Conservation (phyloP, 2,329 filamentous ascomycete genomes). For the Lasiodiplodia gonubiensis region DNA sequence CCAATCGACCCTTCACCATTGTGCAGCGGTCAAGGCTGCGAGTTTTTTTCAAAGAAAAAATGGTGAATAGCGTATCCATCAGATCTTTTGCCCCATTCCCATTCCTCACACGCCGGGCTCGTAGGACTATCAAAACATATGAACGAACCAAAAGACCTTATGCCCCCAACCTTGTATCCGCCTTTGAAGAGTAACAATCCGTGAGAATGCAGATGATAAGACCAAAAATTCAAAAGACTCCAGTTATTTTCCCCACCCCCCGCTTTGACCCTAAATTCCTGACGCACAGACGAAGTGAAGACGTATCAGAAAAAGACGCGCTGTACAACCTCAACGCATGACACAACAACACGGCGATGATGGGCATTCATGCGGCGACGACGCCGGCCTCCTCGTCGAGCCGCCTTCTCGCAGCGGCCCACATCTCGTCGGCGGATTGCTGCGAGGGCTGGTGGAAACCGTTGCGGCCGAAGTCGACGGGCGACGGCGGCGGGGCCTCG, state of each 20-base stretch:
- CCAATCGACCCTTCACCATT: background rate
- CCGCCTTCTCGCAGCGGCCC: constrained; percentile 7
- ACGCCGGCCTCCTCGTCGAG: constrained; percentile 19
- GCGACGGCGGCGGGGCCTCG: constrained; percentile 48
- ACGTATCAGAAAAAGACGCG: background rate
- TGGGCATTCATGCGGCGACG: background rate
- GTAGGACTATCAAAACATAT: background rate
- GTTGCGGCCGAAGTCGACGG: constrained; percentile 49
- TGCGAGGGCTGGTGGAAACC: constrained; percentile 10
- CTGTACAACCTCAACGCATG: constrained; percentile 1
- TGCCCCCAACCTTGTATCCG: background rate
- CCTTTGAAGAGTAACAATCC: constrained; percentile 4
- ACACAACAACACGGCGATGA: background rate
- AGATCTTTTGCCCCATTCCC: background rate
- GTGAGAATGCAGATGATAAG: background rate
- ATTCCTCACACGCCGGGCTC: background rate
- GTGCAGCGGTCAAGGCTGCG: background rate
- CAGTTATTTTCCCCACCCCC: background rate
- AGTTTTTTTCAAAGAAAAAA: background rate
- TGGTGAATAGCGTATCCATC: background rate
- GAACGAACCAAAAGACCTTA: background rate
- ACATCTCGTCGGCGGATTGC: constrained; percentile 6
- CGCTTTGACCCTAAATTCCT: background rate
- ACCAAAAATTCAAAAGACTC: background rate
- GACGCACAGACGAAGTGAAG: background rate